Evolutionary conservation across 2,329 filamentous ascomycete genomes (phyloP), one percentile per base, ranked within the genome.

Genomic region (Aspergillus tamarii): DNA sequence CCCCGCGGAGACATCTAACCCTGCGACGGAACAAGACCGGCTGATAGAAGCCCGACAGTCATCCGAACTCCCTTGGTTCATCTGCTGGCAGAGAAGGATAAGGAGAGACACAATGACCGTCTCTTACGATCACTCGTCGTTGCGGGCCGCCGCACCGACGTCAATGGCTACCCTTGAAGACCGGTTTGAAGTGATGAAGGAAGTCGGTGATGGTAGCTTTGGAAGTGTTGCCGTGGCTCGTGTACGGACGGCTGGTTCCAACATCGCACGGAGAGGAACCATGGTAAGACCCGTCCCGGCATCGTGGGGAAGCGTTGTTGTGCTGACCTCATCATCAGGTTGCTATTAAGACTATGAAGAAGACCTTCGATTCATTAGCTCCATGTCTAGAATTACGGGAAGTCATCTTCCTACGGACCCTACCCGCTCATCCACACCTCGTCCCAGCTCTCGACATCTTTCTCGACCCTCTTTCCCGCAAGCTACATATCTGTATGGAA

Each of bases 261-360:
- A 89, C 77, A 88, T 97, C 68, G 94, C 94, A 73, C 91, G 93
- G 70, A 87, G 94, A 77, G 94, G 94, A 71, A 97, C 94, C 63
- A 88, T 98, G 84, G 94, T 98, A 89, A 85, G 89, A 10, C 16
- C 63, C 63, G 57, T 57, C 59, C 55, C 50, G 36, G 19, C 23
- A 23, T 56, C 43, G 61, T 59, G 28, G 50, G 30, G 21, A 52
- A 55, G 41, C n/a, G 12, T 34, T 3, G 11, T 45, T 16, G 21
- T 66, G 57, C 66, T 70, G 57, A 68, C 67, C 65, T 62, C 61
- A 48, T 32, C 45, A 36, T 57, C 64, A 98, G 95, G 91, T 99
- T 73, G 95, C 95, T 50, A 97, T 99, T 82, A 99, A 99, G 82
- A 98, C 95, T 7, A 99, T 99, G 95, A 99, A 99, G 86, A 99